Conservation (phyloP, 306 rosid species). For the Abrus pulchellus region DNA sequence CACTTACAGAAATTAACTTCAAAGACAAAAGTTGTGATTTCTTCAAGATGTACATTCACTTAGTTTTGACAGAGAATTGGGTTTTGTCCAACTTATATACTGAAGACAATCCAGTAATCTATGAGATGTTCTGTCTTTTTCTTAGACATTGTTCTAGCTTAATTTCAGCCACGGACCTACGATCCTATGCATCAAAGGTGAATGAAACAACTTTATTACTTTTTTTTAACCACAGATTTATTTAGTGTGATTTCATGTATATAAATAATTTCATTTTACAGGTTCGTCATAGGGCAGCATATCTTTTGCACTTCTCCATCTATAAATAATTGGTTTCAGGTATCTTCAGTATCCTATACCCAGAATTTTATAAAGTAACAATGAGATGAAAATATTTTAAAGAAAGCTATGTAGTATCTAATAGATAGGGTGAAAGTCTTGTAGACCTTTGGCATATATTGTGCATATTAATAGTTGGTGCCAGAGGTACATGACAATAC, state of each 20-base stretch:
- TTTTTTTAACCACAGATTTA: constrained; percentile 29
- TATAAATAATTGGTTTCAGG: constrained; percentile 47
- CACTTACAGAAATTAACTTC: constrained; percentile 63
- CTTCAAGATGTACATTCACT: constrained; percentile 76
- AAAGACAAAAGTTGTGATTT: constrained; percentile 78
- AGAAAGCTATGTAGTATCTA: background rate
- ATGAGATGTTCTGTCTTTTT: constrained; percentile 72
- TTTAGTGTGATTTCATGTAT: constrained; percentile 13
- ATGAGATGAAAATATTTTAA: background rate
- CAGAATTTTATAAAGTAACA: background rate
- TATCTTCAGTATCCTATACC: constrained; percentile 26
- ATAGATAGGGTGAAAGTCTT: background rate
- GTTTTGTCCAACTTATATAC: constrained; percentile 56
- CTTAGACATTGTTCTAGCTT: constrained; percentile 76
- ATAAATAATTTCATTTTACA: constrained; percentile 50
- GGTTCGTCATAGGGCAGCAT: constrained; percentile 89
- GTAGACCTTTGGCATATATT: constrained; percentile 5
- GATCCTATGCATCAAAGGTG: constrained; percentile 88
- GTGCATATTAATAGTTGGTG: background rate
- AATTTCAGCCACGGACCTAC: constrained; percentile 80
- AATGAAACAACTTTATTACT: constrained; percentile 27
- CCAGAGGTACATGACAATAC: background rate
- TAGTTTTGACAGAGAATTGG: constrained; percentile 88
- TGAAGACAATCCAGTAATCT: constrained; percentile 57
- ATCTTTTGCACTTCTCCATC: constrained; percentile 74